Base-by-base conservation (phyloP, 768 basidiomycete species). In the Holtermanniella nyarrowii region DNA sequence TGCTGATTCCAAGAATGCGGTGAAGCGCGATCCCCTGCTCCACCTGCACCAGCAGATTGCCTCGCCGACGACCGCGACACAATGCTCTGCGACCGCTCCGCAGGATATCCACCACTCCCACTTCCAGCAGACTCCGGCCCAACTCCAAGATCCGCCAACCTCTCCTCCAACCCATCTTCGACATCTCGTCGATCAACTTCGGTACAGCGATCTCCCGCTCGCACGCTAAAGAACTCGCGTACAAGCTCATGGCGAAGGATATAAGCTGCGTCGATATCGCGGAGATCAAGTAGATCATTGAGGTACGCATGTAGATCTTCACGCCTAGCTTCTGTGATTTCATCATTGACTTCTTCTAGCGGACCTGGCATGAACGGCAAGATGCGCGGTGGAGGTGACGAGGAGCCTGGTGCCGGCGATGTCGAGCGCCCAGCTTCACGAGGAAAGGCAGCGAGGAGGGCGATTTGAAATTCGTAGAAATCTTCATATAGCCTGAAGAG, bases 351-450 rank as follows among this genome's bases (percentile, higher is more conserved):
- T 18, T 82, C 75, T 22, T 84, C 77, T 5, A 85, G 80, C 4
- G 91, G 95, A 2, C 95, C 95, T 2, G 95, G 95, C 95, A 99
- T 99, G 73, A 82, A 96, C 1, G 95, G 95, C 23, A 99, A 75
- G 46, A 93, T 84, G 27, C 95, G 79, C 7, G 77, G 77, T 2
- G 68, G 64, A n/a, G 61, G 60, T 43, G 64, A 40, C 31, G 59
- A 57, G 42, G 58, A 56, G 24, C 61, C 62, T 11, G 55, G 48
- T 27, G 49, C 22, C n/a, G 58, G 45, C 31, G 31, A 37, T 7
- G 31, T 37, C 7, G 31, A 37, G 14, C 86, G 80, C 20, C 95
- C 95, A 13, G 89, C 95, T 74, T 99, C 95, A 42, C 79, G 79
- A 5, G 91, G 90, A 72, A 91, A 96, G 0, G 79, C 77, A 43